Conservation (phyloP, 148 eudicot genomes). For the Cornus kousa region DNA sequence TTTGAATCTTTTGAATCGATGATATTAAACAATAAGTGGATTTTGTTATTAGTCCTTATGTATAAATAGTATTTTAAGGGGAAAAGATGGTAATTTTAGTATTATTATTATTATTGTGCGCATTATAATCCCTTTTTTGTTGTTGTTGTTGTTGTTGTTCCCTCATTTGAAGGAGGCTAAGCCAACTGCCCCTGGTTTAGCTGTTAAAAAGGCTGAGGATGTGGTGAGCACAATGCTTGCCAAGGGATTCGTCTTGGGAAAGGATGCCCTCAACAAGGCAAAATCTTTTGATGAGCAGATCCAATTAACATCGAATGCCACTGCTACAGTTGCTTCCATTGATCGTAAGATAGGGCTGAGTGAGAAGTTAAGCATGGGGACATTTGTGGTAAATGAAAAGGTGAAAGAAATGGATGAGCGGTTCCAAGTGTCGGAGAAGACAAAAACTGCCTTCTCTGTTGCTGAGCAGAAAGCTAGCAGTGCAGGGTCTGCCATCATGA, state of each 20-base stretch:
- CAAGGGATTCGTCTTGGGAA: slow-evolving; percentile 48
- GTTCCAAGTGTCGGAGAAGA: slow-evolving; percentile 44
- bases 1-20: too few species aligned
- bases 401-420: slow-evolving; percentile 40
- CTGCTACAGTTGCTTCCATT: slow-evolving; percentile 42
- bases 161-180: slow-evolving; percentile 16
- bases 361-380: slow-evolving; percentile 38
- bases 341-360: slow-evolving; percentile 43
- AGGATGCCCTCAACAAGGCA: slow-evolving; percentile 49
- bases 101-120: background rate
- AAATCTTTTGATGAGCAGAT: slow-evolving; percentile 47
- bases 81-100: too few species aligned
- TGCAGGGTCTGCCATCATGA: slow-evolving; percentile 50
- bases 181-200: slow-evolving; percentile 23
- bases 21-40: too few species aligned
- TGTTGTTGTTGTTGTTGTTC: background rate
- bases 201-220: slow-evolving; percentile 48
- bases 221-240: slow-evolving; percentile 61
- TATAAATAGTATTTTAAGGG: too few species aligned
- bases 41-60: too few species aligned
- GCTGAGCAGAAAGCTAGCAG: slow-evolving; percentile 50
- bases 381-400: slow-evolving; percentile 39
- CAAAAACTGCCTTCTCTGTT: slow-evolving; percentile 43
- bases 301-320: slow-evolving; percentile 40
- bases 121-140: background rate